phyloP scores from a whole-genome alignment of 805 yeast species.

The Barnettozyma wickerhamii region DNA sequence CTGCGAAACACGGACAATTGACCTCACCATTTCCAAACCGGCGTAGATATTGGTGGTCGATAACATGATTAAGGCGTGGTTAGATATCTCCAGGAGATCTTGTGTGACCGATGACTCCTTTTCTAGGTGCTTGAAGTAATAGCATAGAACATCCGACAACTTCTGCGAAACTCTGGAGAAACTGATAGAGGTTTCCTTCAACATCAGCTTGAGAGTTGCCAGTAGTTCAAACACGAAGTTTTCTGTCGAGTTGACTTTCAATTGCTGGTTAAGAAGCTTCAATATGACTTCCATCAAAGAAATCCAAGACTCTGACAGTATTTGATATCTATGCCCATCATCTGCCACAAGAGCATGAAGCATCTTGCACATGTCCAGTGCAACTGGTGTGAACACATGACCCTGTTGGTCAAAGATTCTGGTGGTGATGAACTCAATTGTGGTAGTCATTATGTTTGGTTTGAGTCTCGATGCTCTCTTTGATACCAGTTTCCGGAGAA shows the following conservation, averaged over 20 bases:
- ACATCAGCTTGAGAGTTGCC: slow-evolving; percentile 19
- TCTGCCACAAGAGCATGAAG: slow-evolving; percentile 24
- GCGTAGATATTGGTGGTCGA: slow-evolving; percentile 36
- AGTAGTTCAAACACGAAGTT: slow-evolving; percentile 27
- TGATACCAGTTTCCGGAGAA: slow-evolving; percentile 24
- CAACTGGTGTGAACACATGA: slow-evolving; percentile 25
- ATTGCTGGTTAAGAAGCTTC: slow-evolving; percentile 11
- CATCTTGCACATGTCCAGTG: slow-evolving; percentile 26
- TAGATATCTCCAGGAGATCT: slow-evolving; percentile 38
- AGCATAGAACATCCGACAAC: slow-evolving; percentile 17
- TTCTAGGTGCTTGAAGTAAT: slow-evolving; percentile 19
- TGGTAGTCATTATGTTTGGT: slow-evolving; percentile 12
- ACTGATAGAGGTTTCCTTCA: slow-evolving; percentile 24
- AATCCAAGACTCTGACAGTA: slow-evolving; percentile 17
- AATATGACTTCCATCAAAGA: slow-evolving; percentile 9
- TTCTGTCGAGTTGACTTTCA: slow-evolving; percentile 16
- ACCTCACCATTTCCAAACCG: slow-evolving; percentile 33
- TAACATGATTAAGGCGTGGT: slow-evolving; percentile 38
- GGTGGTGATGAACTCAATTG: slow-evolving; percentile 10
- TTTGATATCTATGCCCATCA: slow-evolving; percentile 19
- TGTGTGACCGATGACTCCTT: slow-evolving; percentile 30
- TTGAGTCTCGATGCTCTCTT: slow-evolving; percentile 13
- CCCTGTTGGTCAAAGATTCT: slow-evolving; percentile 13
- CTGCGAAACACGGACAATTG: slow-evolving; percentile 35
- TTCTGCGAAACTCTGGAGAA: slow-evolving; percentile 17